These are phyloP conservation scores for Ustilago xerochloae DNA, from an alignment of 1,284 basidiomycete genomes.

Conservation along the genomic window DNA sequence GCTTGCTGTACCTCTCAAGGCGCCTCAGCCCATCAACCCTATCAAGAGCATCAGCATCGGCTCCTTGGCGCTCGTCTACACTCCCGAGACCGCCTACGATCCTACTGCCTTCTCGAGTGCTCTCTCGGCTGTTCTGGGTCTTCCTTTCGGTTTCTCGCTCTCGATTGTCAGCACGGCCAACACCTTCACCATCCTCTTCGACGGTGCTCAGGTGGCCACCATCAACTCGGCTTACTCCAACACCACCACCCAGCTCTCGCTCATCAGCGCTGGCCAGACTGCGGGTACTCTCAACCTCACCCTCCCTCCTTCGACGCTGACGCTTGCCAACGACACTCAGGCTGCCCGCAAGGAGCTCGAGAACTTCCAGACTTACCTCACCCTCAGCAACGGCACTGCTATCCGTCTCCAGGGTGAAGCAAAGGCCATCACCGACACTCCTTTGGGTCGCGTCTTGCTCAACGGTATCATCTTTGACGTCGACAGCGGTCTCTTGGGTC, in stretches of 20 bases:
- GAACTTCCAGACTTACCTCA: constrained; percentile 67
- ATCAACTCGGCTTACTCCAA: constrained; percentile 54
- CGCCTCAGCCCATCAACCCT: constrained; percentile 74
- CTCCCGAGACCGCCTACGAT: constrained; percentile 73
- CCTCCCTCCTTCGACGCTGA: constrained; percentile 74
- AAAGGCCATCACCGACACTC: constrained; percentile 76
- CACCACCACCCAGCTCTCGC: constrained; percentile 41
- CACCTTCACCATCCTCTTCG: constrained; percentile 73
- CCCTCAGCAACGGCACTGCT: constrained; percentile 71
- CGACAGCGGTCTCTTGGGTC: constrained; percentile 75
- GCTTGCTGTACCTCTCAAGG: constrained; percentile 75
- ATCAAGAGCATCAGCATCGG: constrained; percentile 78
- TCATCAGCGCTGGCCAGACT: constrained; percentile 72
- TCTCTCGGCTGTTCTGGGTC: constrained; percentile 75
- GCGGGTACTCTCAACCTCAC: constrained; percentile 77
- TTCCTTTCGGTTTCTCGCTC: constrained; percentile 82
- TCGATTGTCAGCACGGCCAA: constrained; percentile 78
- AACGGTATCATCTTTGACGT: constrained; percentile 81
- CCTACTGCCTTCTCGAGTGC: constrained; percentile 75
- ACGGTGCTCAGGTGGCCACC: constrained; percentile 73
- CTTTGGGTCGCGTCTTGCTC: constrained; percentile 77
- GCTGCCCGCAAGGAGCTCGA: constrained; percentile 65
- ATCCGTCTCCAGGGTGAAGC: constrained; percentile 78
- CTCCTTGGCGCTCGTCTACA: constrained; percentile 75
- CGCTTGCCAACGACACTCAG: constrained; percentile 72